Evolutionary conservation across 495 filamentous ascomycete species (phyloP).

Genomic region (Penicillium paradoxum): DNA sequence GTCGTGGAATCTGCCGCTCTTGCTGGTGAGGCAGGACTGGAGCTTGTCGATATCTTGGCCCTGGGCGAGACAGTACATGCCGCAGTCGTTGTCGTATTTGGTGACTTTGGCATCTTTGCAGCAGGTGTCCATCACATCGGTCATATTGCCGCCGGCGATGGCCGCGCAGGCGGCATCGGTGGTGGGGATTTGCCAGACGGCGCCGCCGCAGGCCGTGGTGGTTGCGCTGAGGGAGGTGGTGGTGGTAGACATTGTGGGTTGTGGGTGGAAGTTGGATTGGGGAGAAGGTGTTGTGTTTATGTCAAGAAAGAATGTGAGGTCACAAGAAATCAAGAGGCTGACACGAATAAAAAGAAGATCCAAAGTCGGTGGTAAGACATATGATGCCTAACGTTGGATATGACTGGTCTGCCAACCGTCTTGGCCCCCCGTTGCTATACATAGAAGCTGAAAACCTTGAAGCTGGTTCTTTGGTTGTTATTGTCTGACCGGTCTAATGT

Average conservation of each 20-base stretch:
- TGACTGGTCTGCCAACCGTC: conserved; percentile 1
- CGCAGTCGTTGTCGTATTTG: conserved; percentile 44
- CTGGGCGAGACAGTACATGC: conserved; percentile 47
- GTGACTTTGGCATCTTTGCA: conserved; percentile 38
- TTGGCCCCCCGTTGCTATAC: background rate
- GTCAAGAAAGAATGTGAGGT: background rate
- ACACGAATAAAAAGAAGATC: background rate
- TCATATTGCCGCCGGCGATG: conserved; percentile 31
- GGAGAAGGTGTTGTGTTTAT: too few relatives aligned
- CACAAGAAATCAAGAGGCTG: background rate
- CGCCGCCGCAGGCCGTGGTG: conserved; percentile 25
- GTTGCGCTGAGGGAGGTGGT: conserved; percentile 25
- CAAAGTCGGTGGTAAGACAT: conserved; percentile 1
- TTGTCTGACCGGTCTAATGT: background rate
- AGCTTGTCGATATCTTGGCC: conserved; percentile 37
- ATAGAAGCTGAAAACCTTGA: background rate
- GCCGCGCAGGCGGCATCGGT: conserved; percentile 42
- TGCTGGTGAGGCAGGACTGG: conserved; percentile 28
- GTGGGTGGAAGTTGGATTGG: background rate
- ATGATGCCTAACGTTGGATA: background rate
- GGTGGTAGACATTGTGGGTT: conserved; percentile 19
- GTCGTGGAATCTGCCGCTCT: conserved; percentile 25
- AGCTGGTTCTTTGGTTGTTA: background rate
- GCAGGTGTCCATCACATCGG: conserved; percentile 40
- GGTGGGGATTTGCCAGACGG: conserved; percentile 37